These are phyloP conservation scores for Suillus cothurnatus DNA, from an alignment of 768 basidiomycete species.

Conservation along the genomic window DNA sequence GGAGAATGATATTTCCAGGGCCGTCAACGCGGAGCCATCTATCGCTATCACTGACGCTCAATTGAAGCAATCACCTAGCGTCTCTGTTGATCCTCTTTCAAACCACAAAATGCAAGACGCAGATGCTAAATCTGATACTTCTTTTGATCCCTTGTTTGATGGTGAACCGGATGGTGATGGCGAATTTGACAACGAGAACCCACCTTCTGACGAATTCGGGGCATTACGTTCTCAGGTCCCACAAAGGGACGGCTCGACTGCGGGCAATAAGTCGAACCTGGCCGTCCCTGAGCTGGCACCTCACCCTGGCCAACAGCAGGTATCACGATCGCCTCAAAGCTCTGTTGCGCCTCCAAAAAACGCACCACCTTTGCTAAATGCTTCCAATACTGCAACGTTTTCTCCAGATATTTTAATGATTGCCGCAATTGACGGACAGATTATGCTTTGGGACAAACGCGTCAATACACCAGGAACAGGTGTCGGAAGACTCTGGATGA, in stretches of 20 bases:
- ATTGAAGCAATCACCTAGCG: slow-evolving; percentile 17
- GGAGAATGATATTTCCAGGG: slow-evolving; percentile 19
- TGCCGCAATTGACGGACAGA: slow-evolving; percentile 88
- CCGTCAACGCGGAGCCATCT: slow-evolving; percentile 25
- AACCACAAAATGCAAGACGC: slow-evolving; percentile 38
- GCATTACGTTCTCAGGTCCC: slow-evolving; percentile 19
- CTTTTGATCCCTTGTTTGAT: slow-evolving; percentile 89
- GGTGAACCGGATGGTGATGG: slow-evolving; percentile 72
- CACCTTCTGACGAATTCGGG: slow-evolving; percentile 19
- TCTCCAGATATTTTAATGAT: slow-evolving; percentile 88
- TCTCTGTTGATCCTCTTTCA: slow-evolving; percentile 28
- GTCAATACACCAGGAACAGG: slow-evolving; percentile 63
- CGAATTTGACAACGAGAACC: slow-evolving; percentile 33
- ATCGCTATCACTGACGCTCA: slow-evolving; percentile 16
- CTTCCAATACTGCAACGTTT: slow-evolving; percentile 58
- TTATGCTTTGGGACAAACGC: slow-evolving; percentile 89
- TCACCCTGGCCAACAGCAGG: slow-evolving; percentile 26
- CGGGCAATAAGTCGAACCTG: slow-evolving; percentile 23
- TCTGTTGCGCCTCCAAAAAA: slow-evolving; percentile 65
- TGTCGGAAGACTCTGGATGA: slow-evolving; percentile 85
- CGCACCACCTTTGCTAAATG: slow-evolving; percentile 73
- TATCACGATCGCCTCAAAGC: slow-evolving; percentile 31
- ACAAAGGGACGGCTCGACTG: slow-evolving; percentile 17
- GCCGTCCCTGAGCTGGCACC: slow-evolving; percentile 31
- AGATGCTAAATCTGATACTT: slow-evolving; percentile 76